Percentiles rank a stretch among this genome's conserved stretches.
phyloP scores from a whole-genome alignment of 768 basidiomycete genomes.

The Infundibulicybe gibba region DNA sequence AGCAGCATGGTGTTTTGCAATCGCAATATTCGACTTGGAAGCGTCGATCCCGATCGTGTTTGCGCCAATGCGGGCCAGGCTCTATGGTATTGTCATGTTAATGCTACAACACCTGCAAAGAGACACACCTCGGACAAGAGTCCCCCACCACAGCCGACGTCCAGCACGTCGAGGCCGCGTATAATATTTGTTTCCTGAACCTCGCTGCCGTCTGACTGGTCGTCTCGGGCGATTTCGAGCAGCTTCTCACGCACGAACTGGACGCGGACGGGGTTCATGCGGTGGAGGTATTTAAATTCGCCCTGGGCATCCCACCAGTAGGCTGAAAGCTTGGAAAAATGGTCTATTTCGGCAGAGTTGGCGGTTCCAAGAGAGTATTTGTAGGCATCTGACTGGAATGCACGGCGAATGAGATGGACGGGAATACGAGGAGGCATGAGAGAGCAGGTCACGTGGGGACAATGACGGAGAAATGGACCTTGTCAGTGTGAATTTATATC shows the following conservation, averaged over 20 bases:
- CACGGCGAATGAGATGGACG: not conserved
- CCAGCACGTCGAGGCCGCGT: constrained; percentile 68
- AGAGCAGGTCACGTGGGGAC: not conserved
- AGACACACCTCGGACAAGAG: constrained; percentile 81
- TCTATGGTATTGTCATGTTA: constrained; percentile 38
- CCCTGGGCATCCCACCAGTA: constrained; percentile 93
- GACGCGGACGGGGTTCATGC: constrained; percentile 91
- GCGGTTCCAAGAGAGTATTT: constrained; percentile 31
- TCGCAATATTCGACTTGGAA: constrained; percentile 79
- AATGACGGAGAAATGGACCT: not conserved
- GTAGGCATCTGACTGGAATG: constrained; percentile 10
- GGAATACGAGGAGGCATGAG: not conserved
- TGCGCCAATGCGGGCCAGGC: constrained; percentile 83
- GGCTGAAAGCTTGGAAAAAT: constrained; percentile 77
- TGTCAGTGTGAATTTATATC: not conserved
- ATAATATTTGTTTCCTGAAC: constrained; percentile 37
- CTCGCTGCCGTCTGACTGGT: constrained; percentile 21
- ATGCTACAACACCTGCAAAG: not conserved
- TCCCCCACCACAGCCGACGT: constrained; percentile 96
- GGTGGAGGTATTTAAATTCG: constrained; percentile 84
- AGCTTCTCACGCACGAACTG: constrained; percentile 80
- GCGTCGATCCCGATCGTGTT: constrained; percentile 92
- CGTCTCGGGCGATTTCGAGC: constrained; percentile 54
- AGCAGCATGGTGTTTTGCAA: constrained; percentile 80
- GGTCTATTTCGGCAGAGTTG: constrained; percentile 73